A percentile compares a stretch with the other conserved stretches of the same genome.
These are phyloP conservation scores for Chamaecyparis obtusa DNA, from an alignment of 75 land plant genomes.

Conservation along the genomic window DNA sequence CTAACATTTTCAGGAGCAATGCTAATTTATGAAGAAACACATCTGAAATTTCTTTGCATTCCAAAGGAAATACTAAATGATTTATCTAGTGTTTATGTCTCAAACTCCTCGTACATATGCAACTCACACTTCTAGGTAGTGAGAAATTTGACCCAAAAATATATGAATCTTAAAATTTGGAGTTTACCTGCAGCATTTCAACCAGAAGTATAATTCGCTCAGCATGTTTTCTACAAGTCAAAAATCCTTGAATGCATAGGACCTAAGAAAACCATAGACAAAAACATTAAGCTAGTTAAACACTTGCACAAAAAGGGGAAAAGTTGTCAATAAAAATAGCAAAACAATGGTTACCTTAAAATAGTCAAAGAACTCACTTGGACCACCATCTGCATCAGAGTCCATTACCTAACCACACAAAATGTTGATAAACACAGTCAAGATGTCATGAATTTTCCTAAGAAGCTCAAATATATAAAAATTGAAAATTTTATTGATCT, in stretches of 20 bases:
- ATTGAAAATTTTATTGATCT: background rate
- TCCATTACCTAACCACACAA: constrained; percentile 87
- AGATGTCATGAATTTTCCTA: background rate
- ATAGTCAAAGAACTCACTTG: constrained; percentile 99
- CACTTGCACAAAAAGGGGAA: background rate
- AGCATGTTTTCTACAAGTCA: constrained; percentile 98
- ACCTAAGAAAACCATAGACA: constrained; percentile 49
- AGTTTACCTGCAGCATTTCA: constrained; percentile 96
- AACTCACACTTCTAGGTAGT: background rate
- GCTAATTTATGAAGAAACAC: too few species aligned
- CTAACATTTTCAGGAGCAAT: background rate
- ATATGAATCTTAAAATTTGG: background rate
- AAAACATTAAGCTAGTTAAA: background rate
- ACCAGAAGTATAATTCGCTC: constrained; percentile 97
- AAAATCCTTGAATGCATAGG: constrained; percentile 97
- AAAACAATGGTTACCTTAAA: constrained; percentile 60
- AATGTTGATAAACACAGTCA: background rate
- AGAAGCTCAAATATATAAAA: background rate
- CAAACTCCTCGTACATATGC: background rate
- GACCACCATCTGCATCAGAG: constrained; percentile 98
- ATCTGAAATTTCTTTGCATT: background rate
- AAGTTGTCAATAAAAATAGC: background rate
- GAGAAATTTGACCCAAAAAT: background rate
- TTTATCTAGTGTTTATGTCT: background rate
- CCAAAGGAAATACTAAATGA: too few species aligned